phyloP scores from a whole-genome alignment of 1,284 basidiomycete species.

The Agaricales sp. region DNA sequence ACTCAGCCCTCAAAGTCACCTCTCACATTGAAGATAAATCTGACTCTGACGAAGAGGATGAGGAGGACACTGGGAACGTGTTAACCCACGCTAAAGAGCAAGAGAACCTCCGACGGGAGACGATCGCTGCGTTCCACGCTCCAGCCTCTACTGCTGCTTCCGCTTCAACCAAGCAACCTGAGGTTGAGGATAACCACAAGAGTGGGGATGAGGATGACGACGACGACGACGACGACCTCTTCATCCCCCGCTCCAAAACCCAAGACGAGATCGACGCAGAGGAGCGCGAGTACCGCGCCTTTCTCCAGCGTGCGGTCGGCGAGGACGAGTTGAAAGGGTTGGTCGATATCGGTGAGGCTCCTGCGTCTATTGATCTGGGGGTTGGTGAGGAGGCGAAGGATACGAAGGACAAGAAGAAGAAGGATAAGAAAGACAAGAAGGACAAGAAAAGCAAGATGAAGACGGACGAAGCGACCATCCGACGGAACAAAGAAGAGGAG shows the following conservation, averaged over 20 bases:
- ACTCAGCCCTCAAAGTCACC: slow-evolving; percentile 37
- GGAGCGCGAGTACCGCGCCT: slow-evolving; percentile 73
- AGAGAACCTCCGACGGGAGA: slow-evolving; percentile 66
- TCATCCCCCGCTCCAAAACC: slow-evolving; percentile 67
- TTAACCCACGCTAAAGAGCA: slow-evolving; percentile 80
- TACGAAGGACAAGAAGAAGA: slow-evolving; percentile 22
- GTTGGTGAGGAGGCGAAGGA: slow-evolving; percentile 16
- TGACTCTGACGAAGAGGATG: slow-evolving; percentile 33
- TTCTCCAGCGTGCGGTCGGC: slow-evolving; percentile 76
- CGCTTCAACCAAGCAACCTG: neutral
- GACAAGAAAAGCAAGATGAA: slow-evolving; percentile 23
- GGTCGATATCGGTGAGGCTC: slow-evolving; percentile 42
- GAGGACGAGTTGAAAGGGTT: slow-evolving; percentile 51
- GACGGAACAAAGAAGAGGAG: slow-evolving; percentile 40
- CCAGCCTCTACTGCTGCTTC: neutral
- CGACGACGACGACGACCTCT: slow-evolving; percentile 52
- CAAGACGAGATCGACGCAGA: slow-evolving; percentile 68
- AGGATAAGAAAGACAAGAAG: slow-evolving; percentile 20
- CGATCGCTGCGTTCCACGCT: slow-evolving; percentile 70
- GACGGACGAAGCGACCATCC: slow-evolving; percentile 17
- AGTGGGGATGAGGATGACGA: slow-evolving; percentile 37
- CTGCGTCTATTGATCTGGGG: slow-evolving; percentile 11
- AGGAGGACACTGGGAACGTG: slow-evolving; percentile 13
- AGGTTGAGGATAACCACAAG: slow-evolving; percentile 8
- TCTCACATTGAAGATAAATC: no score